These are phyloP conservation scores for Anthostomella pinea DNA, from an alignment of 2,329 filamentous ascomycete species.

Conservation along the genomic window DNA sequence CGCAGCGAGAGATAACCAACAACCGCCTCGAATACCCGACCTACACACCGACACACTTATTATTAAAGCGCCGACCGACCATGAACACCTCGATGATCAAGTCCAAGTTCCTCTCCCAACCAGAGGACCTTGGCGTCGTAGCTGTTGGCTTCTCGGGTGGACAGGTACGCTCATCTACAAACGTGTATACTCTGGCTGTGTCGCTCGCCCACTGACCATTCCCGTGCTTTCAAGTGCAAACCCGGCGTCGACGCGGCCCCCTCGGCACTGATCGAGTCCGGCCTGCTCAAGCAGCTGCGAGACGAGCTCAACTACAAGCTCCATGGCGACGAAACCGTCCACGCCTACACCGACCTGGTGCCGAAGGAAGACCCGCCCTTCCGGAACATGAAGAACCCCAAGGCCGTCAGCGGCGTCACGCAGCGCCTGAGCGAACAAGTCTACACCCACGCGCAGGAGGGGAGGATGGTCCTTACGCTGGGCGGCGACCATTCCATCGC, in stretches of 20 bases:
- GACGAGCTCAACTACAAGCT: conserved; percentile 87
- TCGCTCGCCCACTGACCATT: conserved; percentile 4
- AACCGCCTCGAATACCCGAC: no score
- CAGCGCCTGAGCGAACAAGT: conserved; percentile 76
- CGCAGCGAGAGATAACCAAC: no score
- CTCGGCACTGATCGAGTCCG: conserved; percentile 81
- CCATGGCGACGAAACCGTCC: conserved; percentile 77
- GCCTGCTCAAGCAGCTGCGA: conserved; percentile 78
- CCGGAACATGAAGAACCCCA: conserved; percentile 93
- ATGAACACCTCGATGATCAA: conserved; percentile 55
- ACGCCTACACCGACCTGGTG: conserved; percentile 74
- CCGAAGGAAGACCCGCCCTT: conserved; percentile 72
- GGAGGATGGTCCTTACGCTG: conserved; percentile 86
- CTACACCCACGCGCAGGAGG: conserved; percentile 78
- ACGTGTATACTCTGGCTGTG: conserved; percentile 10
- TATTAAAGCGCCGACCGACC: no score
- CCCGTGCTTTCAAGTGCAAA: conserved; percentile 59
- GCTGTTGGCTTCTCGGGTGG: conserved; percentile 96
- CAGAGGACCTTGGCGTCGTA: conserved; percentile 82
- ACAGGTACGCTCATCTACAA: conserved; percentile 60
- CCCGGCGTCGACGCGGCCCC: conserved; percentile 88
- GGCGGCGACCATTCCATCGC: conserved; percentile 97
- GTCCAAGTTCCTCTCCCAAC: conserved; percentile 75
- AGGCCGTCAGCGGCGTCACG: conserved; percentile 81
- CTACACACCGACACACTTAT: no score